phyloP scores from a whole-genome alignment of 768 basidiomycete genomes.

The Amanita subjunquillea region DNA sequence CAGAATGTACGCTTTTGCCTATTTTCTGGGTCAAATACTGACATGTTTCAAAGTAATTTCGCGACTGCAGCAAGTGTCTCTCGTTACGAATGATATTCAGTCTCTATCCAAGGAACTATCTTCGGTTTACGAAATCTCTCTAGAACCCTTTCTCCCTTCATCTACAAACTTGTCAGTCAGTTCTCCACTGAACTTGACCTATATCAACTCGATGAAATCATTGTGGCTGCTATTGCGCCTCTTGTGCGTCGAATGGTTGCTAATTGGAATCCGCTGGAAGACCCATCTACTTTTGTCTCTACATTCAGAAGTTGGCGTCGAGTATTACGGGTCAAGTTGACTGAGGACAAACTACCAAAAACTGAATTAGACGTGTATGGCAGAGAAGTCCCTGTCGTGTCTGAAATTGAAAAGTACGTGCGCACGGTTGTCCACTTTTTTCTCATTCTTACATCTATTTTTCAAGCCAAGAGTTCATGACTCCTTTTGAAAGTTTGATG shows the following conservation, averaged over 20 bases:
- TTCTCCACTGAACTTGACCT: slow-evolving; percentile 66
- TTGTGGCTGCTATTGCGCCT: slow-evolving; percentile 87
- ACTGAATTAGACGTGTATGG: slow-evolving; percentile 51
- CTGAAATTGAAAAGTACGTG: not conserved
- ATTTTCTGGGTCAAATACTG: not conserved
- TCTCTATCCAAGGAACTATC: slow-evolving; percentile 53
- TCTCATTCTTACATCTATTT: slow-evolving; percentile 3
- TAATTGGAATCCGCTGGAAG: slow-evolving; percentile 76
- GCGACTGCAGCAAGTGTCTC: slow-evolving; percentile 66
- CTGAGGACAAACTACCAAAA: slow-evolving; percentile 29
- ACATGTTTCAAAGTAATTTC: slow-evolving; percentile 48
- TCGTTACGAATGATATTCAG: slow-evolving; percentile 65
- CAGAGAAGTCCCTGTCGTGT: slow-evolving; percentile 19
- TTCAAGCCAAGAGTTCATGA: slow-evolving; percentile 63
- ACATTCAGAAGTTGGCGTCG: slow-evolving; percentile 63
- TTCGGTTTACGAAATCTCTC: slow-evolving; percentile 56
- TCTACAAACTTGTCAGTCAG: slow-evolving; percentile 62
- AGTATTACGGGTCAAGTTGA: slow-evolving; percentile 48
- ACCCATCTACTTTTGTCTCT: slow-evolving; percentile 55
- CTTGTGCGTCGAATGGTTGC: slow-evolving; percentile 63
- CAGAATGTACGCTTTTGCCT: slow-evolving; percentile 44
- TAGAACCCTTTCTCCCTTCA: slow-evolving; percentile 60
- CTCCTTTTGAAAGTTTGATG: slow-evolving; percentile 86
- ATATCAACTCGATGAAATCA: slow-evolving; percentile 81
- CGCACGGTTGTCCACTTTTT: not conserved